Percentiles rank a stretch among this genome's conserved stretches.
phyloP scores from a whole-genome alignment of 2,329 filamentous ascomycete genomes.

The Fusarium sp. region DNA sequence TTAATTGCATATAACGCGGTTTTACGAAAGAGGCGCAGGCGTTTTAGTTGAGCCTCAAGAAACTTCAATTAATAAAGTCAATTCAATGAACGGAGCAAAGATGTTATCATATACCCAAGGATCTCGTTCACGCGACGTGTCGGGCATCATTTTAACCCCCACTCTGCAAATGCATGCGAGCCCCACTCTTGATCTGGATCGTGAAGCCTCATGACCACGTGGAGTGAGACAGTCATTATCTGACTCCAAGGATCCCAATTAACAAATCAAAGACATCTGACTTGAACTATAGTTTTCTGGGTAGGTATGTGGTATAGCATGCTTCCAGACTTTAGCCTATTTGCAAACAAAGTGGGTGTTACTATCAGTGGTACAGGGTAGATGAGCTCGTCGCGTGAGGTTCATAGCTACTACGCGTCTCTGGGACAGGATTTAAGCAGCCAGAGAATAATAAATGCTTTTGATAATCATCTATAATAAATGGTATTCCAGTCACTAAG shows the following conservation, averaged over 20 bases:
- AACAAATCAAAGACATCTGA: neutral
- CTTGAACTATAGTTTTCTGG: neutral
- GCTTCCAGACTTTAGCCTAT: neutral
- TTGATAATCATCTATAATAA: neutral
- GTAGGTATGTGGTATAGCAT: too few relatives aligned
- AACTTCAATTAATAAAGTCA: rapidly evolving
- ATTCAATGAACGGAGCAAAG: neutral
- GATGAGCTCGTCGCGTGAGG: neutral
- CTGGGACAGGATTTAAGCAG: neutral
- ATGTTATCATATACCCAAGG: neutral
- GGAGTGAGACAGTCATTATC: neutral
- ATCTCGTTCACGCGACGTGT: neutral
- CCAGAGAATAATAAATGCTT: neutral
- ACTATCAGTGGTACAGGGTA: neutral
- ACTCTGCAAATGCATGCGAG: neutral
- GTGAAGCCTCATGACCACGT: neutral
- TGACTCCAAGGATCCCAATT: neutral
- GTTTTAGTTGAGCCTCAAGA: neutral
- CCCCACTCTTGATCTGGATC: neutral
- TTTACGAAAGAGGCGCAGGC: neutral
- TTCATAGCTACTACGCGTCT: neutral
- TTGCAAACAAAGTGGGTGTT: neutral
- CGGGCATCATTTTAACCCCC: neutral
- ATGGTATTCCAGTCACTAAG: rapidly evolving
- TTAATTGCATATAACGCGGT: neutral